Evolutionary conservation across 371 early-diverging fungal species (phyloP), one percentile per base, ranked within the genome.

Genomic region (Apophysomyces variabilis): DNA sequence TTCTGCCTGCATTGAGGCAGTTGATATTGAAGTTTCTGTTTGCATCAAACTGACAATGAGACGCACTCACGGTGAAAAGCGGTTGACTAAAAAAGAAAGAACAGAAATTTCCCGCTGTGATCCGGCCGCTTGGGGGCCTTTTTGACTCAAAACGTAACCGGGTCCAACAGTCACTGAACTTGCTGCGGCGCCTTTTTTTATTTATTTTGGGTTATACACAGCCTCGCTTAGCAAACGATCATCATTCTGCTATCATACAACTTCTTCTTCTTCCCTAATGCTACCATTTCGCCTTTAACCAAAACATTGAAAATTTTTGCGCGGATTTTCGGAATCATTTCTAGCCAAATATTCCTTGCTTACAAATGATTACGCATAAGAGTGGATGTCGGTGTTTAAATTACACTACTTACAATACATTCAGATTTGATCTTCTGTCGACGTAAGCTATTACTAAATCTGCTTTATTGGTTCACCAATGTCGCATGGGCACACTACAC

Each of bases 91-190:
- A 50, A 50, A 50, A 50, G 21, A 26, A 50, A 50, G 21, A 26
- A 50, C 7, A 16, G 21, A 26, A n/a, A 18, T 18, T 50, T 50
- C 9, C 54, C 54, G 54, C 54, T 50, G 21, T 50, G 54, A 50
- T 50, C 54, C 54, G 54, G 16, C 5, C 21, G 21, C 21, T 21
- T 50, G 54, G 18, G 26, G 46, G 13, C 16, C 9, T 26, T 50
- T 50, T 50, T 50, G 54, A 50, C 54, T 50, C 54, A 50, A 26
- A 50, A 50, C 54, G 54, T 50, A 50, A 50, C 54, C 54, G 21
- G 9, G 9, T 50, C 54, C 21, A 50, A 50, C 54, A 50, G 54
- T 50, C 54, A 50, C 54, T 50, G 21, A 3, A 50, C 21, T 50
- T 50, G 54, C 54, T 50, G 54, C 54, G 54, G 54, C 54, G 54